phyloP scores from a whole-genome alignment of 2,329 filamentous ascomycete species.

The Nemania abortiva region DNA sequence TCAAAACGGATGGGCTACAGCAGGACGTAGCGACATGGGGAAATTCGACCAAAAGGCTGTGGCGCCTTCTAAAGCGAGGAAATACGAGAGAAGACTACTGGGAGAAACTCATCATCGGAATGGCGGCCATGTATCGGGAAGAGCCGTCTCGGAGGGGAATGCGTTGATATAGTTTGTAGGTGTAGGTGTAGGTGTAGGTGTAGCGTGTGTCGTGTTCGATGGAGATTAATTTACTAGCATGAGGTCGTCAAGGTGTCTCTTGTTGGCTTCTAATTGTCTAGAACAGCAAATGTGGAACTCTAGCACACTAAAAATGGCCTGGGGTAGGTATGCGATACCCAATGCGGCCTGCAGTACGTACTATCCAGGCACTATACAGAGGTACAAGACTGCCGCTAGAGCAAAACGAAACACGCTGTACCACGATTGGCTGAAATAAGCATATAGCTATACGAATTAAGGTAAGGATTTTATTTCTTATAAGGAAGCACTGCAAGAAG shows the following conservation, averaged over 20 bases:
- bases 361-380: background rate
- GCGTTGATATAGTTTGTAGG: conserved; percentile 7
- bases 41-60: conserved; percentile 31
- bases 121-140: conserved; percentile 14
- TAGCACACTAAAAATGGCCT: conserved; percentile 8
- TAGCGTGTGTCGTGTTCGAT: conserved; percentile 24
- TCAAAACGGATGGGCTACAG: conserved; percentile 40
- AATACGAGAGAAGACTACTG: conserved; percentile 1
- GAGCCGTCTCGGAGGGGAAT: conserved; percentile 10
- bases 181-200: background rate
- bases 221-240: conserved; percentile 8
- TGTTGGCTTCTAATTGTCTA: conserved; percentile 26
- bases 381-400: conserved; percentile 1
- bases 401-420: conserved; percentile 3
- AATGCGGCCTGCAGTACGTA: conserved; percentile 20
- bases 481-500: too few species aligned
- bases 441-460: too few species aligned
- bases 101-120: conserved; percentile 30
- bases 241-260: conserved; percentile 25
- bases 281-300: conserved; percentile 24
- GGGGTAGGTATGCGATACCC: conserved; percentile 8
- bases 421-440: background rate
- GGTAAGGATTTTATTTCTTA: too few species aligned
- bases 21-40: conserved; percentile 43
- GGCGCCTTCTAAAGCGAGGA: conserved; percentile 14